Conservation (phyloP, 106 monocot genomes). For the Apostasia shenzhenica region DNA sequence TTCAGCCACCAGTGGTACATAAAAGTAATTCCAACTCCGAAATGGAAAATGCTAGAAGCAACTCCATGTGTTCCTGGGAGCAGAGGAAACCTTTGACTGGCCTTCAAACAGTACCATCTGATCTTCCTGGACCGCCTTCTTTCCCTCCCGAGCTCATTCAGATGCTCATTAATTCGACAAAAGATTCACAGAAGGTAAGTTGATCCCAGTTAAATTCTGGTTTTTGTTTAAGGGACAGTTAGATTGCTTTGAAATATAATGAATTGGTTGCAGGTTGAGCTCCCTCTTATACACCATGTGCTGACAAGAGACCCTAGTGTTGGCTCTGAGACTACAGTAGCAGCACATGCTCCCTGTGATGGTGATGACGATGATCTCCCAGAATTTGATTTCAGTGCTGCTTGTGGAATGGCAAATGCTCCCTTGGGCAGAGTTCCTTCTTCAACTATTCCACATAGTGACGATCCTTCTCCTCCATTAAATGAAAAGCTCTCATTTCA, state of each 20-base stretch:
- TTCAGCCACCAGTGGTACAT: conserved; percentile 1
- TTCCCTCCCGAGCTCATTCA: conserved; percentile 13
- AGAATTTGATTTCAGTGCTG: conserved; percentile 64
- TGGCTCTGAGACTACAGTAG: background rate
- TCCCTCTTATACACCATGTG: background rate
- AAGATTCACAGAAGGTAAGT: conserved; percentile 7
- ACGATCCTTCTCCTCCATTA: conserved; percentile 2
- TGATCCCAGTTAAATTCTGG: too few relatives aligned
- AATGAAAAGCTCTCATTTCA: background rate
- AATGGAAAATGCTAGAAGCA: background rate
- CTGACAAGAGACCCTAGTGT: background rate
- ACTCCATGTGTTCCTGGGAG: background rate
- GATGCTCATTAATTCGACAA: conserved; percentile 1
- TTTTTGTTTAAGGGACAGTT: too few relatives aligned
- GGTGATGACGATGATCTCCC: conserved; percentile 57
- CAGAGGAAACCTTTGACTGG: background rate
- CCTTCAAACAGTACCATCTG: conserved; percentile 1
- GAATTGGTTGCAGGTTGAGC: background rate
- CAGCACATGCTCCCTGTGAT: background rate
- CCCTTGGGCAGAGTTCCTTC: conserved; percentile 2
- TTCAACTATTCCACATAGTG: background rate
- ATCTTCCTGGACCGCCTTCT: conserved; percentile 18
- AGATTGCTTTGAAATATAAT: background rate
- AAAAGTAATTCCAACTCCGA: conserved; percentile 8
- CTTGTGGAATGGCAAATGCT: conserved; percentile 20